Evolutionary conservation across 805 yeast genomes (phyloP).

Genomic region (Ogataea minuta): DNA sequence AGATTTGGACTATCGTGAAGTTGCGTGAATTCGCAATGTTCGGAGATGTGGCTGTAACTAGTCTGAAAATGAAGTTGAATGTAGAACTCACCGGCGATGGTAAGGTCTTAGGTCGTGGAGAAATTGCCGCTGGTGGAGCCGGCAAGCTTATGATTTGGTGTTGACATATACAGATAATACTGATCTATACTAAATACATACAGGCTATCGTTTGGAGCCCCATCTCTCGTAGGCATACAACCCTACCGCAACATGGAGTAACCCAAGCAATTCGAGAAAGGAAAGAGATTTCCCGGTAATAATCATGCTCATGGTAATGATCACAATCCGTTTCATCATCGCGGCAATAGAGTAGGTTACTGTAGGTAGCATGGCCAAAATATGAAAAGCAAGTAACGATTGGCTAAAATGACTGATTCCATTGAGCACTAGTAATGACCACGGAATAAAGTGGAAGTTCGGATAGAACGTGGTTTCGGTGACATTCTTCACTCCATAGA

Average conservation of each 20-base stretch:
- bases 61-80: constrained; percentile 35
- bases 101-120: constrained; percentile 29
- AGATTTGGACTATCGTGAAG: constrained; percentile 26
- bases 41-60: constrained; percentile 25
- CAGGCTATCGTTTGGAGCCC: constrained; percentile 35
- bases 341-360: constrained; percentile 85
- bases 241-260: constrained; percentile 52
- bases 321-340: constrained; percentile 83
- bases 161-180: constrained; percentile 13
- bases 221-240: constrained; percentile 62
- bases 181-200: constrained; percentile 1
- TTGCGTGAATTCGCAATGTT: constrained; percentile 23
- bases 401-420: constrained; percentile 79
- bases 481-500: constrained; percentile 11
- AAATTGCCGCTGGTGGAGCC: constrained; percentile 52
- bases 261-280: constrained; percentile 46
- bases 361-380: constrained; percentile 78
- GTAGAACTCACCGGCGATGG: constrained; percentile 36
- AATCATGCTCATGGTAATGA: constrained; percentile 74
- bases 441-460: constrained; percentile 37
- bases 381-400: constrained; percentile 75
- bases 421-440: constrained; percentile 52
- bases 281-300: constrained; percentile 53
- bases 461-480: constrained; percentile 21
- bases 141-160: constrained; percentile 54